Percentiles rank a stretch among this genome's conserved stretches.
Conservation (phyloP, 768 basidiomycete species). For the Xanthoconium purpureum region DNA sequence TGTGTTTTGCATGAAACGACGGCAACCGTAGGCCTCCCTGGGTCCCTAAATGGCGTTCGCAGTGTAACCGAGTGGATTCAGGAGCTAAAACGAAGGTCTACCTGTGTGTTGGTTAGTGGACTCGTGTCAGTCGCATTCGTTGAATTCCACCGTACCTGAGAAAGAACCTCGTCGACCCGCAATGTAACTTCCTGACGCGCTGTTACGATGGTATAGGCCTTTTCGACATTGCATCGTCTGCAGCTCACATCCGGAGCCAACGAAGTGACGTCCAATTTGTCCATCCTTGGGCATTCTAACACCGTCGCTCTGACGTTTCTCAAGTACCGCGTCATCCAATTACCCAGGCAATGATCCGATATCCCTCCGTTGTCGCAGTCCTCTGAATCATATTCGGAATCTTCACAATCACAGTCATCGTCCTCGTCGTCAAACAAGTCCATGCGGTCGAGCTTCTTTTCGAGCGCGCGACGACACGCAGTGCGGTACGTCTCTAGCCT, state of each 20-base stretch:
- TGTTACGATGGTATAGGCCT: background rate
- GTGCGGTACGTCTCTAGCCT: background rate
- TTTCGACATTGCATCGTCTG: background rate
- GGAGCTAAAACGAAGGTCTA: background rate
- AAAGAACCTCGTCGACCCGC: background rate
- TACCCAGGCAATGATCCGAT: background rate
- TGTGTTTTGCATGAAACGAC: too few relatives aligned
- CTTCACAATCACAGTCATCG: background rate
- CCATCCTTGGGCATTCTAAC: background rate
- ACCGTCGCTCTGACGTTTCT: background rate
- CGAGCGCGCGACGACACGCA: background rate
- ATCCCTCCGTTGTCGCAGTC: background rate
- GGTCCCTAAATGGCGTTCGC: too few relatives aligned
- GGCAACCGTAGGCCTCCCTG: too few relatives aligned
- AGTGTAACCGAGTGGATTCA: background rate
- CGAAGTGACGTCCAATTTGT: background rate
- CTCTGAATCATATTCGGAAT: background rate
- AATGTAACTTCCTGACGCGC: background rate
- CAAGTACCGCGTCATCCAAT: background rate
- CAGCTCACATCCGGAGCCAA: background rate
- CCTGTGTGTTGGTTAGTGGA: background rate
- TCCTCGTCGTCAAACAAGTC: background rate
- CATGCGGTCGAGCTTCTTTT: background rate
- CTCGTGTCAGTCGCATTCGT: background rate
- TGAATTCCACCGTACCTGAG: background rate